Conservation (phyloP, 768 basidiomycete species). For the Boletus vinaceobasis region DNA sequence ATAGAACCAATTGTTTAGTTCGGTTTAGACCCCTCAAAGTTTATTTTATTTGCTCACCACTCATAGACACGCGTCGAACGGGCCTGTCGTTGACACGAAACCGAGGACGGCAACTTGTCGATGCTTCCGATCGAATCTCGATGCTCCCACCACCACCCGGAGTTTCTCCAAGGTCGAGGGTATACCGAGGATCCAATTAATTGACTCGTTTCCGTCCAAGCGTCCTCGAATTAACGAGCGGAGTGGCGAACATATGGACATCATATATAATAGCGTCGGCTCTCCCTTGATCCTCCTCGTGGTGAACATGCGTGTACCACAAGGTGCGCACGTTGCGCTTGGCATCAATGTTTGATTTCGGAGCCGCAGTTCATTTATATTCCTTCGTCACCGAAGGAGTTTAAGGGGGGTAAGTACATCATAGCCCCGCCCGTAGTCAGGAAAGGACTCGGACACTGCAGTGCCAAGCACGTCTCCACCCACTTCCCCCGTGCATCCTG, state of each 20-base stretch:
- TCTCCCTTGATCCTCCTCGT: conserved; percentile 15
- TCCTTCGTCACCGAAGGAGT: neutral
- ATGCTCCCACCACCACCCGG: neutral
- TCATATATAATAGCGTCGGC: neutral
- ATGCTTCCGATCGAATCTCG: neutral
- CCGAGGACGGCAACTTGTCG: neutral
- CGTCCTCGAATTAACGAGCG: neutral
- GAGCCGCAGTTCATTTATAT: conserved; percentile 15
- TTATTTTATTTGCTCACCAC: neutral
- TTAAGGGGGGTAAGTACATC: neutral
- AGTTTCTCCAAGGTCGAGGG: neutral
- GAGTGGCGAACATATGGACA: neutral
- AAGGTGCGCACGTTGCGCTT: conserved; percentile 10
- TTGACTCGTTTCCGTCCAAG: neutral
- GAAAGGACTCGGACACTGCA: conserved; percentile 19
- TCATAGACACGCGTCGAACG: neutral
- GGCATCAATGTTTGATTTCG: conserved; percentile 16
- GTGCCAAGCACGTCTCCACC: conserved; percentile 5
- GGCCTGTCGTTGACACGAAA: neutral
- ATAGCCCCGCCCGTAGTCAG: neutral
- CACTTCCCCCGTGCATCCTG: conserved; percentile 4
- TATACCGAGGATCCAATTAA: neutral
- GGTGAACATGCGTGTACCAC: conserved; percentile 14
- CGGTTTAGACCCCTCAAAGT: neutral
- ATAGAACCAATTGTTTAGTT: neutral